phyloP scores from a whole-genome alignment of 1,284 basidiomycete species.

The Malassezia cuniculi region DNA sequence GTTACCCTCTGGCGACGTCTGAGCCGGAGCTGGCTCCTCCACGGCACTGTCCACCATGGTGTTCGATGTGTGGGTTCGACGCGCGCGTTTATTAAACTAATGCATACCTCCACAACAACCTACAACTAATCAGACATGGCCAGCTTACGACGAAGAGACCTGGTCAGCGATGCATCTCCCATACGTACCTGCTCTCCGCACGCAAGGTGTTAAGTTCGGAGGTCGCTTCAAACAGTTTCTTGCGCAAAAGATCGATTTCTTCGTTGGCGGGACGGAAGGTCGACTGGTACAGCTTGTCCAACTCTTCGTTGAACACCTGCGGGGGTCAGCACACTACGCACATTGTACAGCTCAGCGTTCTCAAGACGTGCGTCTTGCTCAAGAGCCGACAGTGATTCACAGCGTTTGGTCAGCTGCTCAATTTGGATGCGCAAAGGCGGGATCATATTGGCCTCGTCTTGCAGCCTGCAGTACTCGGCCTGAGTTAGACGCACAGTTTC shows the following conservation, averaged over 20 bases:
- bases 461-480: slow-evolving; percentile 4
- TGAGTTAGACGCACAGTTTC: slow-evolving; percentile 2
- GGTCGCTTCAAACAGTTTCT: slow-evolving; percentile 23
- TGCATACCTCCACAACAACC: no score
- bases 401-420: slow-evolving; percentile 23
- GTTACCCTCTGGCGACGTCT: no score
- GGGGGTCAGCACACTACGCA: slow-evolving; percentile 3
- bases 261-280: slow-evolving; percentile 28
- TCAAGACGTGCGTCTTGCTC: slow-evolving; percentile 39
- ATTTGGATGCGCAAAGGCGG: slow-evolving; percentile 16
- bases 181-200: slow-evolving; percentile 19
- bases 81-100: no score
- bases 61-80: no score
- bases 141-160: no score
- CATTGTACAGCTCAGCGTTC: slow-evolving; percentile 40
- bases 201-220: slow-evolving; percentile 19
- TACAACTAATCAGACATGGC: no score
- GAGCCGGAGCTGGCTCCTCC: no score
- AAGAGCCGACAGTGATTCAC: slow-evolving; percentile 28
- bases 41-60: no score
- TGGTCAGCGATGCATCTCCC: no score
- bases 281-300: slow-evolving; percentile 36
- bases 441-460: slow-evolving; percentile 11
- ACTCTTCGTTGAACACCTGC: slow-evolving; percentile 41
- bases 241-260: slow-evolving; percentile 23